Conservation (phyloP, 148 eudicot genomes). For the Rhododendron kiyosumense region DNA sequence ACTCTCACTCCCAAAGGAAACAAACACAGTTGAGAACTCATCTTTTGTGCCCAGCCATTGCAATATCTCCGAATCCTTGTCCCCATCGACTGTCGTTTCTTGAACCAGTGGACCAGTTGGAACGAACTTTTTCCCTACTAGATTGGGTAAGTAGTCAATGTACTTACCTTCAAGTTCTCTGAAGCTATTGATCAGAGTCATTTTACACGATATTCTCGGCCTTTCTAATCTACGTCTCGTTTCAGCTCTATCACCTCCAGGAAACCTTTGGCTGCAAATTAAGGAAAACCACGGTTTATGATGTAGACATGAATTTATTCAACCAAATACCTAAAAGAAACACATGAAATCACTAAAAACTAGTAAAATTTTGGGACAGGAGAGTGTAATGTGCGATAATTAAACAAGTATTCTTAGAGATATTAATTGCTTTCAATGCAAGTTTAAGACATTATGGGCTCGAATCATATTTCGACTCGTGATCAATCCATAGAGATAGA, state of each 20-base stretch:
- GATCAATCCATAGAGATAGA: too few relatives aligned
- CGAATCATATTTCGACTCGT: too few relatives aligned
- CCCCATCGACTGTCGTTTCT: neutral
- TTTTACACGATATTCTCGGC: neutral
- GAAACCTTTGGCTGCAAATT: neutral
- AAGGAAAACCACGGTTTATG: too few relatives aligned
- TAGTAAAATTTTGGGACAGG: too few relatives aligned
- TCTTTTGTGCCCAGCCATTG: slow-evolving; percentile 25
- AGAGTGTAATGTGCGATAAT: too few relatives aligned
- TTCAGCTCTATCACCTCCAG: neutral
- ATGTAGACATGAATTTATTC: too few relatives aligned
- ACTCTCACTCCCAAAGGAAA: slow-evolving; percentile 28
- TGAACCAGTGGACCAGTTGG: neutral
- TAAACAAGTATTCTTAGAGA: neutral
- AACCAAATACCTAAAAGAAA: too few relatives aligned
- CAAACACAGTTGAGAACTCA: slow-evolving; percentile 15
- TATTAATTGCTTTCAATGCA: too few relatives aligned
- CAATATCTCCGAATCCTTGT: slow-evolving; percentile 8
- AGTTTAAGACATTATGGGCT: too few relatives aligned
- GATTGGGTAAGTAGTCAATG: slow-evolving; percentile 8
- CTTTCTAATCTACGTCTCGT: too few relatives aligned
- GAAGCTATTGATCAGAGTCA: slow-evolving; percentile 5
- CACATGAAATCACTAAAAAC: too few relatives aligned
- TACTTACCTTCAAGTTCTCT: slow-evolving; percentile 18
- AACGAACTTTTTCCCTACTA: neutral